Conservation (phyloP, 192 early-diverging fungal genomes). For the Coemansia sp. region DNA sequence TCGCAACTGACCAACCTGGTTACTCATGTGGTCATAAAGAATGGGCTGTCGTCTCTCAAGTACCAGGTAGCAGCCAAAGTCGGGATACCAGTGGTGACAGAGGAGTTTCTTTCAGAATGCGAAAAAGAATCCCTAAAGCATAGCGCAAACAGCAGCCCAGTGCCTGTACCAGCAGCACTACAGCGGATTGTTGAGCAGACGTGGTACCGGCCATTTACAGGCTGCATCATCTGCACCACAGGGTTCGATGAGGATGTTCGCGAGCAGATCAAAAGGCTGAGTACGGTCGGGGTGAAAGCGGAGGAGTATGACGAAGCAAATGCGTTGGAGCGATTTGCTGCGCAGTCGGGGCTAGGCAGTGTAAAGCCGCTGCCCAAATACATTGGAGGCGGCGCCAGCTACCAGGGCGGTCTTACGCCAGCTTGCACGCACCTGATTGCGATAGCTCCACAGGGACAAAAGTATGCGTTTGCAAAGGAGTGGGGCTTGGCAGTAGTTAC, state of each 20-base stretch:
- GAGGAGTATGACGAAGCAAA: background rate
- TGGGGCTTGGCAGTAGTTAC: slow-evolving; percentile 34
- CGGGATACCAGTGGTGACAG: slow-evolving; percentile 41
- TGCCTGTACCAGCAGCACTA: background rate
- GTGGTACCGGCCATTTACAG: slow-evolving; percentile 41
- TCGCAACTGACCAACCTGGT: slow-evolving; percentile 39
- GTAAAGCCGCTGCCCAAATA: background rate
- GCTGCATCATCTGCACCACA: slow-evolving; percentile 42
- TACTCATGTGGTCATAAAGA: slow-evolving; percentile 40
- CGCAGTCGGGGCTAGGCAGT: background rate
- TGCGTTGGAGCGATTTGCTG: background rate
- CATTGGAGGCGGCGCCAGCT: slow-evolving; percentile 43
- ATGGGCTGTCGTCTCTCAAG: slow-evolving; percentile 26
- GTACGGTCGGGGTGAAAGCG: background rate
- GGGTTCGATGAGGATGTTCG: slow-evolving; percentile 34
- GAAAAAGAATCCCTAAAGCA: slow-evolving; percentile 24
- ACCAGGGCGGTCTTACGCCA: slow-evolving; percentile 29
- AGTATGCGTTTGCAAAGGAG: slow-evolving; percentile 44
- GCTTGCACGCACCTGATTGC: slow-evolving; percentile 51
- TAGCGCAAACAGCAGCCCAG: background rate
- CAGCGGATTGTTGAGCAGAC: slow-evolving; percentile 17
- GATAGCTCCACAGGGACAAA: slow-evolving; percentile 22
- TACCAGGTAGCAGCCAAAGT: slow-evolving; percentile 39
- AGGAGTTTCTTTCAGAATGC: slow-evolving; percentile 41
- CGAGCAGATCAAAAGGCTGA: slow-evolving; percentile 32